A percentile compares a stretch with the other conserved stretches of the same genome.
These are phyloP conservation scores for Bryopsis sp. DNA, from an alignment of 139 green algal genomes.

Conservation along the genomic window DNA sequence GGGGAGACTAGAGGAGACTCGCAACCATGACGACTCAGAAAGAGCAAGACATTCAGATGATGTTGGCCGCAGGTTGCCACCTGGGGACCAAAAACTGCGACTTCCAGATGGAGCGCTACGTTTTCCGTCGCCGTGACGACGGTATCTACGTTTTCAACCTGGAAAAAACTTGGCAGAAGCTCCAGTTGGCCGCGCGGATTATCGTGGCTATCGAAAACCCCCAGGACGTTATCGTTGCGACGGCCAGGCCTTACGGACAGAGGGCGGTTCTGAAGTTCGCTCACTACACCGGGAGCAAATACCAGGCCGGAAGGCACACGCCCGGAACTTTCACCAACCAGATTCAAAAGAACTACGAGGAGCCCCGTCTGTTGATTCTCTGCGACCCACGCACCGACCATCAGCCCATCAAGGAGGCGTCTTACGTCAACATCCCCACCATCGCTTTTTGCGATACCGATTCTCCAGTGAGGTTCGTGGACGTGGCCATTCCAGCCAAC, in stretches of 20 bases:
- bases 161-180: constrained; percentile 98
- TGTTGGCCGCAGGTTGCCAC: constrained; percentile 83
- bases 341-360: constrained; percentile 94
- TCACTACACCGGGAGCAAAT: constrained; percentile 90
- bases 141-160: constrained; percentile 99
- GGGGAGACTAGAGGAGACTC: too few species aligned
- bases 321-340: constrained; percentile 99
- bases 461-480: constrained; percentile 79
- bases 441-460: constrained; percentile 99
- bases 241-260: constrained; percentile 87
- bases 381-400: constrained; percentile 56
- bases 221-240: constrained; percentile 34
- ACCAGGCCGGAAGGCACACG: constrained; percentile 94
- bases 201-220: constrained; percentile 99
- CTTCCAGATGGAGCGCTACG: constrained; percentile 95
- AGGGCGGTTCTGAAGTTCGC: constrained; percentile 98
- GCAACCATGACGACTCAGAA: constrained; percentile 20
- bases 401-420: constrained; percentile 94
- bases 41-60: constrained; percentile 79
- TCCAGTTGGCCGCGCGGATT: constrained; percentile 92
- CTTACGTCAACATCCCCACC: constrained; percentile 98
- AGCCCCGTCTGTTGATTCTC: constrained; percentile 93
- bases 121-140: constrained; percentile 71
- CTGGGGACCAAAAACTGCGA: constrained; percentile 91
- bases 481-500: constrained; percentile 99